Evolutionary conservation across 345 rosid genomes (phyloP), one percentile per base, ranked within the genome.

Genomic region (Citrus cavaleriei): DNA sequence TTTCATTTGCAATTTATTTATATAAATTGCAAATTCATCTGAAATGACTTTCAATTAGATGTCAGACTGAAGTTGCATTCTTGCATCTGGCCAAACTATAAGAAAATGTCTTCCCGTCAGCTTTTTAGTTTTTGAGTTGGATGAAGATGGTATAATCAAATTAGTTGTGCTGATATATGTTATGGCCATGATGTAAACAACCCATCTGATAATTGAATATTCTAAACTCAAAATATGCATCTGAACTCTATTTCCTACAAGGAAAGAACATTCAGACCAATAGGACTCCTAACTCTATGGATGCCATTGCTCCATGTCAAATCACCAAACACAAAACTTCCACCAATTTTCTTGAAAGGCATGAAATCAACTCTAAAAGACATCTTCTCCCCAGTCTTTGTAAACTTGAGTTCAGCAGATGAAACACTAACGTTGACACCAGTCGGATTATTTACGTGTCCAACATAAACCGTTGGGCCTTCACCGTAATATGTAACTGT

Each of bases 261-360:
- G 32, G 88, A 86, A 69, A 82, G 28, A 38, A 85, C 89, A 74
- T 81, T 84, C 68, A 86, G 70, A 70, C 78, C 86, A 63, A 84
- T 79, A 69, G 89, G 91, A 85, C 88, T 87, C 70, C 87, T 80
- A 32, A 85, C 85, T 30, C 57, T 54, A 38, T 80, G 85, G 58
- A 84, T 57, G 28, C 85, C 88, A 62, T 82, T 87, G 62, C 72
- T 86, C 91, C 90, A 88, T 57, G 83, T 86, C 87, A 87, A 80
- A 54, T 84, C 84, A 42, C 90, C 88, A 32, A 86, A 86, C 35
- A 83, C 88, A 73, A 83, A 87, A 64, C 68, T 83, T 57, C 85
- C 87, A 32, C 84, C 73, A n/a, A 81, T 87, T 10, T 70, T 83
- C 66, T 78, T 73, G 25, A 80, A 57, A 59, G 90, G 87, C 21